These are phyloP conservation scores for Thelonectria discophora DNA, from an alignment of 2,329 filamentous ascomycete species.

Conservation along the genomic window DNA sequence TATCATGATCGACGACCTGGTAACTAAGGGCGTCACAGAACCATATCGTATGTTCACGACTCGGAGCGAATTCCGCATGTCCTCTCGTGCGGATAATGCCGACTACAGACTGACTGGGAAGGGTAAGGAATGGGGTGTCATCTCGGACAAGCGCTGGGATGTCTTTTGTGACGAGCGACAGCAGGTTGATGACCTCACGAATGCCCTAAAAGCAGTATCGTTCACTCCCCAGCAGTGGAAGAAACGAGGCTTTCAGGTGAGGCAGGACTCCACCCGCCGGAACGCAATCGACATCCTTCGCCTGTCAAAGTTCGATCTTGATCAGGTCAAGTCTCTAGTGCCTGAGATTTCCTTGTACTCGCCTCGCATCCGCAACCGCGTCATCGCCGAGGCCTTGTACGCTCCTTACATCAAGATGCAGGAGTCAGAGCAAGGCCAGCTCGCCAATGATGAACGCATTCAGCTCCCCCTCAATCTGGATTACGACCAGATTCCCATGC, in stretches of 20 bases:
- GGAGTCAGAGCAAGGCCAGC: constrained; percentile 68
- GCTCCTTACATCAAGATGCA: constrained; percentile 86
- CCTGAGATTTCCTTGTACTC: constrained; percentile 65
- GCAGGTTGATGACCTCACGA: constrained; percentile 73
- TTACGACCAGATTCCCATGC: constrained; percentile 75
- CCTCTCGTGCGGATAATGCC: constrained; percentile 90
- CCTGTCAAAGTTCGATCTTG: constrained; percentile 62
- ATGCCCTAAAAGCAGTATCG: constrained; percentile 65
- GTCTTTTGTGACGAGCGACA: constrained; percentile 70
- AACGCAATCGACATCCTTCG: constrained; percentile 83
- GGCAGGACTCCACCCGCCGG: constrained; percentile 71
- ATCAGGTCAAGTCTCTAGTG: constrained; percentile 65
- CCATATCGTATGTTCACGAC: constrained; percentile 99
- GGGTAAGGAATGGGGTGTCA: constrained; percentile 78
- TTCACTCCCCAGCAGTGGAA: constrained; percentile 73
- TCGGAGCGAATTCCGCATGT: constrained; percentile 94
- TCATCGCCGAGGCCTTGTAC: constrained; percentile 85
- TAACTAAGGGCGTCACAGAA: constrained; percentile 96
- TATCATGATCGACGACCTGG: constrained; percentile 97
- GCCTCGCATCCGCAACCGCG: constrained; percentile 69
- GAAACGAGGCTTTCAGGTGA: constrained; percentile 73
- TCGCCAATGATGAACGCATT: constrained; percentile 80
- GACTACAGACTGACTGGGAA: constrained; percentile 84
- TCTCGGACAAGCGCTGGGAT: constrained; percentile 81
- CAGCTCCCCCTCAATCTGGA: constrained; percentile 77